Conservation (phyloP, 2,329 filamentous ascomycete species). For the Davidsoniella virescens region DNA sequence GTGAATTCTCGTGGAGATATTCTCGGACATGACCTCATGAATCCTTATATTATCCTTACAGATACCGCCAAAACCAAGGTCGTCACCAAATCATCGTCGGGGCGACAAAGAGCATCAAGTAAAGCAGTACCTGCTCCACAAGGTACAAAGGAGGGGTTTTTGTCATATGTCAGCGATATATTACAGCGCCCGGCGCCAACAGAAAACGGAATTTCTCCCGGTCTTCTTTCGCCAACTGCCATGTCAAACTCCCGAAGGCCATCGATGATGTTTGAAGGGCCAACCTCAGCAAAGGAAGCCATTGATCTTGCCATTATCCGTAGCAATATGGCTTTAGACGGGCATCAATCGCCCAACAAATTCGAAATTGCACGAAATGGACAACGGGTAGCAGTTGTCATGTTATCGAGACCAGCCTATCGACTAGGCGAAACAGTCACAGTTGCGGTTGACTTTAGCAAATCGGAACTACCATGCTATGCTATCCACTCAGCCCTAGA, state of each 20-base stretch:
- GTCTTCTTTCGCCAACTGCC: slow-evolving; percentile 58
- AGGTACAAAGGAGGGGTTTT: slow-evolving; percentile 41
- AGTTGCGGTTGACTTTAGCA: slow-evolving; percentile 68
- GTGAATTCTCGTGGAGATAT: slow-evolving; percentile 81
- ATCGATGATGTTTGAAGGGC: slow-evolving; percentile 35
- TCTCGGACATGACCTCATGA: slow-evolving; percentile 85
- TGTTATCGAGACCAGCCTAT: slow-evolving; percentile 76
- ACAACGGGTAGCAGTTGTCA: slow-evolving; percentile 78
- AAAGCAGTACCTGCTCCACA: slow-evolving; percentile 17
- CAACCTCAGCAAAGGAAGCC: slow-evolving; percentile 57
- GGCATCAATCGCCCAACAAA: slow-evolving; percentile 71
- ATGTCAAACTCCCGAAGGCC: slow-evolving; percentile 36
- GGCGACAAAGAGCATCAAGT: slow-evolving; percentile 17
- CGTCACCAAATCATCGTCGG: slow-evolving; percentile 14
- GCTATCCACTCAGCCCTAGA: slow-evolving; percentile 73
- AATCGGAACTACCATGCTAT: slow-evolving; percentile 67
- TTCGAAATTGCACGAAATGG: slow-evolving; percentile 92
- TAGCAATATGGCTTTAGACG: slow-evolving; percentile 50
- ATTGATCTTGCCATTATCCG: slow-evolving; percentile 85
- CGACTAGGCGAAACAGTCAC: slow-evolving; percentile 76
- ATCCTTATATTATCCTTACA: slow-evolving; percentile 74
- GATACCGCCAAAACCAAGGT: slow-evolving; percentile 50
- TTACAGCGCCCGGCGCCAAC: slow-evolving; percentile 32
- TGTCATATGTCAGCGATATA: slow-evolving; percentile 62
- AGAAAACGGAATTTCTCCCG: slow-evolving; percentile 35